These are phyloP conservation scores for Globisporangium spinosum DNA, from an alignment of 352 stramenopile genomes.

Conservation along the genomic window DNA sequence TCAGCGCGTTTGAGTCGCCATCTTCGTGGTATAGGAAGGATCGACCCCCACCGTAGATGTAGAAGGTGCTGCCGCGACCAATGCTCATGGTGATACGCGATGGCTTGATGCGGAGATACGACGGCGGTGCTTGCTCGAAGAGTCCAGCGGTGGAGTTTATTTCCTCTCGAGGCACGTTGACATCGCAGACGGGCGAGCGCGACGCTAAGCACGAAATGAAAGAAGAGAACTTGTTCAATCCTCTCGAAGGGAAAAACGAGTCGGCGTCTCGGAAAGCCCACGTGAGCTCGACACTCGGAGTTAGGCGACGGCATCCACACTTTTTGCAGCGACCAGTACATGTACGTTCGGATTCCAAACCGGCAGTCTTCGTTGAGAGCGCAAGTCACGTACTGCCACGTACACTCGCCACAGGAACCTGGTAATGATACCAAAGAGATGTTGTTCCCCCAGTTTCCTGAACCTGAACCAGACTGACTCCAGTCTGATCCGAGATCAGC, in stretches of 20 bases:
- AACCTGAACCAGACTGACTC: slow-evolving; percentile 11
- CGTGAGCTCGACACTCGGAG: slow-evolving; percentile 9
- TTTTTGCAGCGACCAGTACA: slow-evolving; percentile 21
- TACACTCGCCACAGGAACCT: slow-evolving; percentile 25
- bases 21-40: not conserved
- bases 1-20: not conserved
- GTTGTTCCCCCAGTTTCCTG: not conserved
- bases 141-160: not conserved
- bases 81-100: not conserved
- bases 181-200: slow-evolving; percentile 19
- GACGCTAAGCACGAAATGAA: slow-evolving; percentile 30
- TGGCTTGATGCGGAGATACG: slow-evolving; percentile 5
- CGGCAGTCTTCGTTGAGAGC: slow-evolving; percentile 32
- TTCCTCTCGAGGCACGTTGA: slow-evolving; percentile 10
- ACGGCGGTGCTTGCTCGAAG: not conserved
- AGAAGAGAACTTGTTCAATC: slow-evolving; percentile 26
- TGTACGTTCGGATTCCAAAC: slow-evolving; percentile 32
- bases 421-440: slow-evolving; percentile 7
- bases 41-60: not conserved
- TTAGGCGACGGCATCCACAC: not conserved
- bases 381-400: slow-evolving; percentile 19
- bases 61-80: not conserved
- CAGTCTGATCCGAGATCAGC: slow-evolving; percentile 32
- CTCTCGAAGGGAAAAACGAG: slow-evolving; percentile 28
- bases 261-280: slow-evolving; percentile 19